A percentile compares a stretch with the other conserved stretches of the same genome.
Conservation (phyloP, 805 yeast species). For the Myxozyma mucilagina region DNA sequence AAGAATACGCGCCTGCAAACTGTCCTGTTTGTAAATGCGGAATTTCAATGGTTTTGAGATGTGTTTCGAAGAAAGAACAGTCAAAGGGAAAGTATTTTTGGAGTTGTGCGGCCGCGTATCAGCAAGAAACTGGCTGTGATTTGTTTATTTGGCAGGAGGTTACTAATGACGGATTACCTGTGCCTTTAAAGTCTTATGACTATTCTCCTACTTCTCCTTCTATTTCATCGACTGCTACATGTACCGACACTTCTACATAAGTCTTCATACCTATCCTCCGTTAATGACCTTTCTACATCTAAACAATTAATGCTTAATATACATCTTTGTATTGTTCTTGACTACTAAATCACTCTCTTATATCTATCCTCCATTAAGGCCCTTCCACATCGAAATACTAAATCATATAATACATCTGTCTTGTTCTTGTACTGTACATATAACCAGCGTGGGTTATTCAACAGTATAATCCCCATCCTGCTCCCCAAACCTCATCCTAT, state of each 20-base stretch:
- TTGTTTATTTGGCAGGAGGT: slow-evolving; percentile 22
- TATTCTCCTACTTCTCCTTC: not conserved
- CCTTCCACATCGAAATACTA: too few species aligned
- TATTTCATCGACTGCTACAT: not conserved
- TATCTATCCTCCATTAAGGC: too few species aligned
- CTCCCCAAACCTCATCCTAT: slow-evolving; percentile 79
- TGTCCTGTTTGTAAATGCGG: slow-evolving; percentile 48
- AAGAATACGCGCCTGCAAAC: slow-evolving; percentile 42
- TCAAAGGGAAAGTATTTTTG: slow-evolving; percentile 30
- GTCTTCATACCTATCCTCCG: not conserved
- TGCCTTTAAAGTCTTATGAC: not conserved
- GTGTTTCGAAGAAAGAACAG: slow-evolving; percentile 22
- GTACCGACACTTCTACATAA: not conserved
- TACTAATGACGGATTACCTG: slow-evolving; percentile 23
- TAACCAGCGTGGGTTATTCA: too few species aligned
- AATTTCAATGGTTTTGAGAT: slow-evolving; percentile 34
- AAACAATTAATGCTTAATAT: too few species aligned
- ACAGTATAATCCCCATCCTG: slow-evolving; percentile 61
- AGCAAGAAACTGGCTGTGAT: slow-evolving; percentile 28
- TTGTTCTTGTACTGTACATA: too few species aligned
- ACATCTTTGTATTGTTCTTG: too few species aligned
- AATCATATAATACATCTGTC: too few species aligned
- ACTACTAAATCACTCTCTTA: too few species aligned
- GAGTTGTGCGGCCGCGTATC: slow-evolving; percentile 32
- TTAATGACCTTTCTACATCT: too few species aligned